Base-by-base conservation (phyloP, 2,329 filamentous ascomycete species). In the Ophiostoma ips region DNA sequence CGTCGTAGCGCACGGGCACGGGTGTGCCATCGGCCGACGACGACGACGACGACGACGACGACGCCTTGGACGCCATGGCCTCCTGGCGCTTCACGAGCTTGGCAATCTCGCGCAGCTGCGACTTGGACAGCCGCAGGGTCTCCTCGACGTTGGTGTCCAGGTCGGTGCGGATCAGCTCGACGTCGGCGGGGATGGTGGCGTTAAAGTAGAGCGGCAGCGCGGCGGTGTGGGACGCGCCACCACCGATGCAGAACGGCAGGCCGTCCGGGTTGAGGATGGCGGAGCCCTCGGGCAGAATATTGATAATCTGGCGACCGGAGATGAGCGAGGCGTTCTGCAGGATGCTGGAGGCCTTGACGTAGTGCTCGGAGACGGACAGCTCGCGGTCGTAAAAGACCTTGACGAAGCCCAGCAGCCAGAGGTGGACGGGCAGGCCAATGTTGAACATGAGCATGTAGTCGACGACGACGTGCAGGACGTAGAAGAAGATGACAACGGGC, bases 211-310 rank as follows among this genome's bases (percentile, higher is more conserved):
- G 85, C 1, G 90, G 92, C 30, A 98, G 38, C 3, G 36, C 21
- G 4, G 52, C 55, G 10, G 40, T 43, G 40, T 43, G 30, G 21
- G 36, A 19, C 33, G 81, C 75, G 19, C 76, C 70, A 40, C 72
- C 70, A 51, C 83, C 82, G 45, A 98, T 68, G 65, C 92, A 98
- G 64, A 92, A 92, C 0, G 88, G 76, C n/a, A 74, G 69, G 52
- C 78, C 75, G 44, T 88, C 77, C 0, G 88, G 87, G 60, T 98
- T 98, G 55, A 98, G 71, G 46, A 88, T 74, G 13, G 89, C 92
- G 46, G 89, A 92, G 16, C 94, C 94, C 71, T 98, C 92, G 2
- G 92, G 92, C 50, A 98, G 71, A 61, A 98, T 95, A 63, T 98
- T 92, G 66, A 98, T 90, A 58, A 95, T 94, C 68, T 96, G 89